phyloP scores from a whole-genome alignment of 441 rosid species.

The Populus tomentosa region DNA sequence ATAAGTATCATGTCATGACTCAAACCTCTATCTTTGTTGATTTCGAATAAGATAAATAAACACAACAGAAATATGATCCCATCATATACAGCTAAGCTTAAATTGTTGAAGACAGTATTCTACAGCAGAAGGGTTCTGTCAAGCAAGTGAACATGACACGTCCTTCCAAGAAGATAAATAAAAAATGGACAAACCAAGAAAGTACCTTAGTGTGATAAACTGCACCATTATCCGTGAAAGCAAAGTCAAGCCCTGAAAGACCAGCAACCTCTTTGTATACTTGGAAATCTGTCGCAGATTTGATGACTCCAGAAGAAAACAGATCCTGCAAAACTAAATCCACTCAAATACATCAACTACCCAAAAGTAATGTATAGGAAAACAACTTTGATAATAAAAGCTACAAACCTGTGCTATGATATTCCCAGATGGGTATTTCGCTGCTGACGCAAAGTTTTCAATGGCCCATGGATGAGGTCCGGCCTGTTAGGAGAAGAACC shows the following conservation, averaged over 20 bases:
- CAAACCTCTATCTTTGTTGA: not conserved
- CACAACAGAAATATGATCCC: not conserved
- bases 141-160: not conserved
- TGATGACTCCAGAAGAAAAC: constrained; percentile 67
- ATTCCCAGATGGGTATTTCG: constrained; percentile 85
- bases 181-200: not conserved
- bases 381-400: not conserved
- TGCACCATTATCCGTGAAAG: constrained; percentile 72
- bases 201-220: constrained; percentile 94
- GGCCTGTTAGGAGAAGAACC: constrained; percentile 44
- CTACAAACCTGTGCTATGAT: constrained; percentile 64
- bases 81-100: constrained; percentile 5
- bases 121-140: not conserved
- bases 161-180: not conserved
- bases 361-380: constrained; percentile 5
- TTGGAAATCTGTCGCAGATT: constrained; percentile 93
- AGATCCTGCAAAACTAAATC: constrained; percentile 67
- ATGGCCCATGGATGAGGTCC: constrained; percentile 92
- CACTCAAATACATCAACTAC: constrained; percentile 22
- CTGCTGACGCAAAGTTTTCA: constrained; percentile 75
- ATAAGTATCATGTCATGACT: not conserved
- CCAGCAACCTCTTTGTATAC: constrained; percentile 85
- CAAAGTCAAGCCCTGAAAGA: constrained; percentile 99
- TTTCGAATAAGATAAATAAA: not conserved
- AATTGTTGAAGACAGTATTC: not conserved